Base-by-base conservation (phyloP, 495 filamentous ascomycete genomes). In the Letharia columbiana region DNA sequence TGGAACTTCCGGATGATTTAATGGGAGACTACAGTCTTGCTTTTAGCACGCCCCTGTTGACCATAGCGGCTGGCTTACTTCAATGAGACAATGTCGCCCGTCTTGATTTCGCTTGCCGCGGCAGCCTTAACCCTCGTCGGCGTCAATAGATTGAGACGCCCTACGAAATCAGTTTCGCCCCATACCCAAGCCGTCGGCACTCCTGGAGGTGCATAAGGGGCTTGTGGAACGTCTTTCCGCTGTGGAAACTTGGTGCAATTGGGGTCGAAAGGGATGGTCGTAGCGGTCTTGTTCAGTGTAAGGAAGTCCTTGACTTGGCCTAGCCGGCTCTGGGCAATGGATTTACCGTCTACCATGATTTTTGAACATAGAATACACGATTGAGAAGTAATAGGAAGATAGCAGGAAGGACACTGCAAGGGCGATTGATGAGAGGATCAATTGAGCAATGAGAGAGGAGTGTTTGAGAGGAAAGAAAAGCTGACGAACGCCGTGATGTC, bases 161-260 rank as follows among this genome's bases (percentile, higher is more conserved):
- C 76, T 81, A 54, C 60, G 50, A 11, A 15, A 69, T 87, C 86
- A 72, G 86, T 75, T 42, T 79, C 74, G 8, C 86, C 85, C 86
- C 85, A 88, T 33, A 87, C 81, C 85, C 85, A 88, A 44, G 84
- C 85, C 18, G 84, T 82, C 10, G 31, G 61, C 13, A 67, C 23
- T 60, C 75, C 75, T 68, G 76, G 66, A 13, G 80, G 79, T 3
- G 78, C 77, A 64, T 75, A 73, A 6, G 76, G 65, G 41, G 83
- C 74, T 54, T 69, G 67, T 23, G 82, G 82, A 15, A 86, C 75
- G 64, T 86, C 80, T 63, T 81, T 81, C 40, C 80, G 75, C 7
- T 70, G 73, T 5, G 84, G 84, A 66, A 87, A 86, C 50, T 72
- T 76, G 31, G 77, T 76, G 52, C 67, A 77, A 68, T 83, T 73